Evolutionary conservation across 192 early-diverging fungal species (phyloP).

Genomic region (Coemansia nantahalensis): DNA sequence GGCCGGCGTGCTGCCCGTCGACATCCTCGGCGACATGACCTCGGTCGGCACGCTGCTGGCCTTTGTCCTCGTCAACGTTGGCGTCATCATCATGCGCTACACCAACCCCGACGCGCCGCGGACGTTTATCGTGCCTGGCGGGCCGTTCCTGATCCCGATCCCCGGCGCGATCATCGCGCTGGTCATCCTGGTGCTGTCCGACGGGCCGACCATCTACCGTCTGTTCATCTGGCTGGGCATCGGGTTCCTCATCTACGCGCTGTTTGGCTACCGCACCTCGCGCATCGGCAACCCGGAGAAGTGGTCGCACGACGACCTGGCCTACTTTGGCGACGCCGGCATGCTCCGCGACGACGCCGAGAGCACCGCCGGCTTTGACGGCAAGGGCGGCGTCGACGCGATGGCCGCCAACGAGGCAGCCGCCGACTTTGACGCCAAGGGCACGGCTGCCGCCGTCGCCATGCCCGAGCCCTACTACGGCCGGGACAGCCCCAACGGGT

Average conservation of each 20-base stretch:
- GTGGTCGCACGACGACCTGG: conserved; percentile 43
- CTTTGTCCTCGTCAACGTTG: conserved; percentile 80
- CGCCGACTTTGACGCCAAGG: neutral
- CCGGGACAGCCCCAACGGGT: no score
- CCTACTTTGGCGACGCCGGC: conserved; percentile 33
- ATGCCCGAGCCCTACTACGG: conserved; percentile 5
- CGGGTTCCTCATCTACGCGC: conserved; percentile 72
- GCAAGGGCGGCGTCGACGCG: neutral
- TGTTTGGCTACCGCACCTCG: conserved; percentile 67
- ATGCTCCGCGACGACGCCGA: conserved; percentile 11
- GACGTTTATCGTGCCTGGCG: conserved; percentile 68
- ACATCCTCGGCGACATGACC: conserved; percentile 79
- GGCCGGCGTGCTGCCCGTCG: conserved; percentile 75
- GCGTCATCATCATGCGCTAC: conserved; percentile 71
- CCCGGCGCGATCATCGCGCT: conserved; percentile 59
- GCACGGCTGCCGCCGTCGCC: neutral
- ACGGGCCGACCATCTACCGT: conserved; percentile 64
- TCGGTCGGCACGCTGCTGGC: conserved; percentile 82
- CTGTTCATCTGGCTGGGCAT: conserved; percentile 76
- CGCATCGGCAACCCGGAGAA: conserved; percentile 58
- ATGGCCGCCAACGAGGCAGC: neutral
- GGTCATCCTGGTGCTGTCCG: conserved; percentile 66
- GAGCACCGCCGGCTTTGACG: neutral
- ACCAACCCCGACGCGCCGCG: conserved; percentile 67
- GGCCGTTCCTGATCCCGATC: conserved; percentile 64